Base-by-base conservation (phyloP, 176 grass and related monocot genomes). In the Juncus effusus region DNA sequence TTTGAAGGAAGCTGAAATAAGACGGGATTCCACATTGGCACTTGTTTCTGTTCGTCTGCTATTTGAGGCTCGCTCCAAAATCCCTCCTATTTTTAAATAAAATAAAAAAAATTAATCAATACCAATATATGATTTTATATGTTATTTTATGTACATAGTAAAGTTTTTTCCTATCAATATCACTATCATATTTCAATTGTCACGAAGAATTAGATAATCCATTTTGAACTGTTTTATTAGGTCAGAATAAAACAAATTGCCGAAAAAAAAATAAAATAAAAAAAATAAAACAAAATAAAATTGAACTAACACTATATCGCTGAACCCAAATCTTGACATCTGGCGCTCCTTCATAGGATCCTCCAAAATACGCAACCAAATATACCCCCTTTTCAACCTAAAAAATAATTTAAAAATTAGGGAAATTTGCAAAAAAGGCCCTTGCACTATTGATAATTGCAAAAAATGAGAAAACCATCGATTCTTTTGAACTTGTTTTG, bases 321-420 rank as follows among this genome's bases (percentile, higher is more conserved):
- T 96, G 93, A 56, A 88, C 51, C 93, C 93, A 96, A 50, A 96
- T 96, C 67, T 89, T 96, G 47, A 96, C 93, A 80, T 96, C 93
- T 0, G 85, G 70, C 67, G 87, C 93, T 2, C 93, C 85, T 73
- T 96, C 93, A 3, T 19, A 40, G 16, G 87, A 87, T 69, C 93
- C 93, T 65, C 87, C 93, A 64, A 96, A 96, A 76, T 96, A 96
- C 62, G 93, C 77, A 73, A 91, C 82, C 74, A 96, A 77, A 72
- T 88, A 79, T 0, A 63, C 74, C 10, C 74, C 72, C 67, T 86
- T 64, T 36, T 74, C 82, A 38, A 91, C 59, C 91, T 96, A 74
- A 13, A 45, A 87, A 53, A 28, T 28, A 28, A 28, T 28, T 28
- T 28, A 28, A 28, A 28, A 28, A 28, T 28, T 28, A 28, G 19